Base-by-base conservation (phyloP, 208 protist genomes). In the Trypanosomatidae sp. region DNA sequence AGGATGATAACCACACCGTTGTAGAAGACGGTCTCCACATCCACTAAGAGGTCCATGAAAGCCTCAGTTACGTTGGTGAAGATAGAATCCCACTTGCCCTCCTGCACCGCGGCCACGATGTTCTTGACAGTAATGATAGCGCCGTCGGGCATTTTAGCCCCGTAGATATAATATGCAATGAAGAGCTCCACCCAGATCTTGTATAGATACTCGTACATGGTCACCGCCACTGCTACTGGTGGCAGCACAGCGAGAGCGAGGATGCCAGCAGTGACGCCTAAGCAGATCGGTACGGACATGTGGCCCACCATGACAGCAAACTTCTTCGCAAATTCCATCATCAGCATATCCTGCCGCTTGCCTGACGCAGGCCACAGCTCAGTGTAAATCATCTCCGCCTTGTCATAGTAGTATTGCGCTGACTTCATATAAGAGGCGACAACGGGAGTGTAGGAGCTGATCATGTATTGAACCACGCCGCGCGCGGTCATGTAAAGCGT, bases 111-210 rank as follows among this genome's bases (percentile, higher is more conserved):
- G 43, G 52, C 66, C 28, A 80, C 53, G 10, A 76, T 68, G 13
- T 76, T 59, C 39, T 62, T 46, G 39, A 86, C 12, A 2, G 75
- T 81, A 1, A 39, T 39, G n/a, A 90, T 28, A 52, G 77, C 58
- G 36, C 71, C 83, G 56, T 79, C 65, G 3, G 79, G 79, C 55
- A 82, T 62, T 25, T 73, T 81, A 22, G 83, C 52, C 5, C 80
- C 87, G 69, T 85, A 93, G 53, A 71, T 76, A 79, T 90, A 86
- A 70, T 89, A 86, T 65, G 87, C 62, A 44, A 93, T 46, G 55
- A 95, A 93, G 12, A 93, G 76, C 64, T 85, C 73, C 43, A 74
- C 41, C 89, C 87, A 93, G 41, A 93, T 65, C 36, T 88, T 83
- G 77, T 86, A 92, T 4, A 95, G 36, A 67, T 79, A 73, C 56